Evolutionary conservation across 208 protist genomes (phyloP), one percentile per base, ranked within the genome.

Genomic region (Trypanosomatidae sp.): DNA sequence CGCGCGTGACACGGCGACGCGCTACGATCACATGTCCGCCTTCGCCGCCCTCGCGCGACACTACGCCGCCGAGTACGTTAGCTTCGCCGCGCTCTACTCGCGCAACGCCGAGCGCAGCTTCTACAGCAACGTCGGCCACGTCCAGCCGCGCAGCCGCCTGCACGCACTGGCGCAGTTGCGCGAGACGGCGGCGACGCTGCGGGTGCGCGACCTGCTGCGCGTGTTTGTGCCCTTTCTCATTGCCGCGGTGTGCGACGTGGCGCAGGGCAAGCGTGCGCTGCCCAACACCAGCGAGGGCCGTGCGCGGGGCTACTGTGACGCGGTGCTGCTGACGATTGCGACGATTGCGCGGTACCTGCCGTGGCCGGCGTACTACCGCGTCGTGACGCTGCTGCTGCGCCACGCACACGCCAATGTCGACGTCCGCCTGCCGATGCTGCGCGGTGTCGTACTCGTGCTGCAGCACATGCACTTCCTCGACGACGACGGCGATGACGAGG

Each of bases 221-320:
- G 80, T 94, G 6, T 87, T 94, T 56, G 60, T 94, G 8, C 85
- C 85, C 16, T 94, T 88, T 62, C 59, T 88, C 8, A 53, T 94
- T 45, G 70, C 53, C 33, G 74, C 67, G 2, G 67, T 94, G 20
- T 86, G 85, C 49, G 85, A 94, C 68, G 89, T 86, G 35, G 74
- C 80, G 20, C 74, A 90, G 44, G 85, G 85, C 18, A 90, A 90
- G 61, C 61, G 81, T 10, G 65, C 73, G 32, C 59, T 80, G 46
- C 61, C 71, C 19, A 90, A 90, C 57, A 33, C 88, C 37, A 87
- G 77, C 13, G 85, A 93, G 48, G 73, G 76, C 8, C 59, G 68
- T 21, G 76, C 77, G n/a, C 78, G 74, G 38, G 85, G 85, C 13
- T 90, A 94, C 56, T 81, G 66, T 39, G 80, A 87, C 27, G 73